Evolutionary conservation across 2,329 filamentous ascomycete species (phyloP), one percentile per base, ranked within the genome.

Genomic region (Fusarium setosum): DNA sequence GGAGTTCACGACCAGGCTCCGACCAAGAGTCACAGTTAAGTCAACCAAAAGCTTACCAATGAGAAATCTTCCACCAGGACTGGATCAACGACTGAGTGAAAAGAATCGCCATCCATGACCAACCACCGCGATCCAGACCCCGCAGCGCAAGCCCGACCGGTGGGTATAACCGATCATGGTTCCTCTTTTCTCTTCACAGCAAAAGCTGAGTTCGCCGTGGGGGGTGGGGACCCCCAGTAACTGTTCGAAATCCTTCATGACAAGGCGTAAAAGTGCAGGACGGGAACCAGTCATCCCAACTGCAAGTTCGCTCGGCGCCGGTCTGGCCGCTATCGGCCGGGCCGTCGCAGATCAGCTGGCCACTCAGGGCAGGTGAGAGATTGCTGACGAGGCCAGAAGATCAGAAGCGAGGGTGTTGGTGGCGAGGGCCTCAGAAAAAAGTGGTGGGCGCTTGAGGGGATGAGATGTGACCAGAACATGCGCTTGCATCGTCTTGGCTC

Each of bases 401-500:
- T 13, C 42, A 49, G 20, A 18, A 26, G 18, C 17, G 11, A 20
- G 26, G 35, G 47, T 34, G 38, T 21, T 61, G 66, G 64, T 67
- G 64, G 64, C 64, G 56, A 67, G 52, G 56, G 56, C 56, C 60
- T 68, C 60, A 47, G 41, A 61, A 63, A 15, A 59, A 51, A 15
- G 34, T 47, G 49, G 60, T 67, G 47, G 60, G 56, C 57, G 59
- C 56, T 61, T 63, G 48, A 34, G 31, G 50, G 35, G 47, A 57
- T 57, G 47, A 59, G 54, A 67, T 57, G 47, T 63, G 54, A 67
- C 59, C 40, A 38, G 42, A 50, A 13, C 60, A 38, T 37, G 51
- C 59, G 63, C 62, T 54, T 71, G 58, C 51, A 64, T 65, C 47
- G 49, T 53, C 66, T 65, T 67, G 63, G 63, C 42, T 44, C 65